Evolutionary conservation across 768 basidiomycete genomes (phyloP), one percentile per base, ranked within the genome.

Genomic region (Coprinellus aureogranulatus): DNA sequence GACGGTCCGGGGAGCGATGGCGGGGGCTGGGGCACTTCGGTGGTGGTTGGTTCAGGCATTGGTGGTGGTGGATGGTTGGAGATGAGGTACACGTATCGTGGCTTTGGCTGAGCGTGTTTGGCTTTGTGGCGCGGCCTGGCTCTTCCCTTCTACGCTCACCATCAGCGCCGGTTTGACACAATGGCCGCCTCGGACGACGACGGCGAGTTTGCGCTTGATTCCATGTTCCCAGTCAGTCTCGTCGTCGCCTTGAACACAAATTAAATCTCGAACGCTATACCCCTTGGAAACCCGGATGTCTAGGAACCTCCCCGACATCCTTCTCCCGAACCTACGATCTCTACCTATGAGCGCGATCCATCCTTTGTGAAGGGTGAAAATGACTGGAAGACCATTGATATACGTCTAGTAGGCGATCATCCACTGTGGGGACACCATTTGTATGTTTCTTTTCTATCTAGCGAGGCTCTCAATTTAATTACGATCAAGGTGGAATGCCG

Each of bases 391-490:
- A 69, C 77, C 31, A 75, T 94, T 16, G 70, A 73, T 4, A 87
- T 94, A 40, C 74, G 83, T 58, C 78, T 94, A 6, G 89, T 94
- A 0, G 92, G 92, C 14, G 81, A 81, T 1, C 92, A 92, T 65
- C 87, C 90, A 1, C 73, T 93, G 3, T 93, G 90, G 90, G 91
- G 84, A 1, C 89, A 92, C 66, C 75, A 91, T 65, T 68, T 92
- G 90, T 92, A 62, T 57, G 77, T 67, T 10, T 46, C 22, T 23
- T 41, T 30, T 18, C 20, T 5, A 1, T 23, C 30, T 4, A 10
- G 47, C 14, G 45, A 5, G 34, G 34, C n/a, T 1, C n/a, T 22
- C 26, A 12, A n/a, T n/a, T 57, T 20, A 49, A 27, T 11, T 18
- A 40, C 27, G 50, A 51, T 52, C 42, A 16, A 92, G 91, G 59